Percentiles rank a stretch among this genome's conserved stretches.
phyloP scores from a whole-genome alignment of 306 rosid species.

The Medicago truncatula region DNA sequence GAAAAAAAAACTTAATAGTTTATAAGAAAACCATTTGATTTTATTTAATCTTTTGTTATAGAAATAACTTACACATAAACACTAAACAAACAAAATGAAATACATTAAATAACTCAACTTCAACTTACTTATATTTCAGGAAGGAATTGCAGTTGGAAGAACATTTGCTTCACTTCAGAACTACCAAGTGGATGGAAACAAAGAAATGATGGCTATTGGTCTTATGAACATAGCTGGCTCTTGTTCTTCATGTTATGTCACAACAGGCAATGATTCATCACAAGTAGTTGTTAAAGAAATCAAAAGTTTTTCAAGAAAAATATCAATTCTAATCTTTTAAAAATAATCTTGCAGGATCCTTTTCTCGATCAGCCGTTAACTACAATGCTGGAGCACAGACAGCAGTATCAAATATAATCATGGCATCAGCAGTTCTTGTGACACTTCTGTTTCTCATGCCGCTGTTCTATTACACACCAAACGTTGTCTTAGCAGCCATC shows the following conservation, averaged over 20 bases:
- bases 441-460: slow-evolving; percentile 97
- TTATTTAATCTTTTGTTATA: too few species aligned
- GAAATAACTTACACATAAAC: too few species aligned
- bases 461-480: slow-evolving; percentile 88
- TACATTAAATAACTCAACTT: slow-evolving; percentile 5
- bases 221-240: slow-evolving; percentile 95
- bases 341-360: slow-evolving; percentile 73
- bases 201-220: slow-evolving; percentile 99
- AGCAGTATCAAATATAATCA: slow-evolving; percentile 78
- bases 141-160: slow-evolving; percentile 99
- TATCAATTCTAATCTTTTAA: slow-evolving; percentile 1
- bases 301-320: background rate
- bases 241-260: slow-evolving; percentile 92
- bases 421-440: slow-evolving; percentile 93
- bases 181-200: slow-evolving; percentile 99
- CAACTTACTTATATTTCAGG: slow-evolving; percentile 53
- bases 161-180: slow-evolving; percentile 86
- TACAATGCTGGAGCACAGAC: slow-evolving; percentile 93
- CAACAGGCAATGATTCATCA: slow-evolving; percentile 60
- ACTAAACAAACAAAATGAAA: background rate
- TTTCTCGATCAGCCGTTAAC: slow-evolving; percentile 97
- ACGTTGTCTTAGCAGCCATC: slow-evolving; percentile 83
- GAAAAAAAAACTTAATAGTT: too few species aligned
- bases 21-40: too few species aligned
- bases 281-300: too few species aligned